These are phyloP conservation scores for Candida sp. DNA, from an alignment of 1,139 yeast species.

Conservation along the genomic window DNA sequence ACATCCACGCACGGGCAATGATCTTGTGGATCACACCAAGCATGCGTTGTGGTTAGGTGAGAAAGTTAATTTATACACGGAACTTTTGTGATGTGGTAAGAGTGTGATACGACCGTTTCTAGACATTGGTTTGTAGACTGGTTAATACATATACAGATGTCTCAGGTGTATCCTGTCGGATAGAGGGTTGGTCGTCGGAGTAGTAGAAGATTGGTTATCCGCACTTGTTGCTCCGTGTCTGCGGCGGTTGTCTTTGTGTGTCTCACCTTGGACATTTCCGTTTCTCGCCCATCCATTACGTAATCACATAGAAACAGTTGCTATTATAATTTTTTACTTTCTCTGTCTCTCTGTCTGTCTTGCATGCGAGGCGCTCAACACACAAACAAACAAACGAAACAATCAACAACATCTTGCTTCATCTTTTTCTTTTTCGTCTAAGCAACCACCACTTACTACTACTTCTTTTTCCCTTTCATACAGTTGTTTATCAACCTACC, in stretches of 20 bases:
- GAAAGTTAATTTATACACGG: conserved; percentile 23
- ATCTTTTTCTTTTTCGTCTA: neutral
- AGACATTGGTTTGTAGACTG: neutral
- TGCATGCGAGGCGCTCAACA: neutral
- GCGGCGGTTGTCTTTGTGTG: neutral
- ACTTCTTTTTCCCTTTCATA: no score
- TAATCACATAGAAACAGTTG: no score
- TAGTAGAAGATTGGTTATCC: no score
- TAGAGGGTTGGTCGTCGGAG: no score
- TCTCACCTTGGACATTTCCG: no score
- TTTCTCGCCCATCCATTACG: no score
- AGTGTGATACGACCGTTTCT: neutral
- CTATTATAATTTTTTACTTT: no score
- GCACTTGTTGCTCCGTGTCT: no score
- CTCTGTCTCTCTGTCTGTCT: neutral
- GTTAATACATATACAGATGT: neutral
- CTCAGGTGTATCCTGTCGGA: no score
- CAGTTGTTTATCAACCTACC: no score
- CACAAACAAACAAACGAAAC: no score
- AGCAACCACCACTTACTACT: neutral
- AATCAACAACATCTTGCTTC: neutral
- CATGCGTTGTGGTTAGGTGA: conserved; percentile 62
- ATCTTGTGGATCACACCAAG: conserved; percentile 50
- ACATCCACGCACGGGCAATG: conserved; percentile 52
- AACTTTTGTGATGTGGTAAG: conserved; percentile 8